phyloP scores from a whole-genome alignment of 2,329 filamentous ascomycete species.

The Colletotrichum truncatum region DNA sequence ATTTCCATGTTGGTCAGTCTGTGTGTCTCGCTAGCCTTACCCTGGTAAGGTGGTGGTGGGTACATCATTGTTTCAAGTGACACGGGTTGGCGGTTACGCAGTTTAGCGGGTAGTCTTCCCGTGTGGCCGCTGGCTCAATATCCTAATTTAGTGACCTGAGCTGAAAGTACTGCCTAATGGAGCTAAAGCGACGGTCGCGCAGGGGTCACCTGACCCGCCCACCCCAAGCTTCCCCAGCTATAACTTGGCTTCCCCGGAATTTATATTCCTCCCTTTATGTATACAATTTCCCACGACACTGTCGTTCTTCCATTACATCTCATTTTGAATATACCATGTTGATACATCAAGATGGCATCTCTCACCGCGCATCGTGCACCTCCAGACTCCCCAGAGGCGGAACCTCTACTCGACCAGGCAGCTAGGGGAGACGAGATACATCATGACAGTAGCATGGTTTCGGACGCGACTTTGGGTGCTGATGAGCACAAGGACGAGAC shows the following conservation, averaged over 20 bases:
- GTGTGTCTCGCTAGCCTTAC: no score
- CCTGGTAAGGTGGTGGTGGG: no score
- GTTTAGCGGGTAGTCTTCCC: no score
- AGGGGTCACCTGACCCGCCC: neutral
- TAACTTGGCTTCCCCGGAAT: neutral
- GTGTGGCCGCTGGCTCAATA: neutral
- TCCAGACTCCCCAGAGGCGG: neutral
- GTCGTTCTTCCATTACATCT: accelerated
- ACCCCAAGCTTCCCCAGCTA: neutral
- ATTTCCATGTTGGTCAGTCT: no score
- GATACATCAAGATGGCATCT: neutral
- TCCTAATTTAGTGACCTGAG: neutral
- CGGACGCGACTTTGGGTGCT: neutral
- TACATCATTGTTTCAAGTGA: no score
- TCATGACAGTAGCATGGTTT: no score
- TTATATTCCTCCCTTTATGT: neutral
- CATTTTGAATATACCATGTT: no score
- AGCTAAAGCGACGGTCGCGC: neutral
- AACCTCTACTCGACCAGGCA: neutral
- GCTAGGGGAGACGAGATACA: neutral
- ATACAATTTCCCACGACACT: neutral
- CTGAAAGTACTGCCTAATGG: neutral
- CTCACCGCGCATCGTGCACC: neutral
- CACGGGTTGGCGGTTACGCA: no score
- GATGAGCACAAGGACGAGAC: neutral